These are phyloP conservation scores for Candida loeiensis DNA, from an alignment of 805 yeast species.

Conservation along the genomic window DNA sequence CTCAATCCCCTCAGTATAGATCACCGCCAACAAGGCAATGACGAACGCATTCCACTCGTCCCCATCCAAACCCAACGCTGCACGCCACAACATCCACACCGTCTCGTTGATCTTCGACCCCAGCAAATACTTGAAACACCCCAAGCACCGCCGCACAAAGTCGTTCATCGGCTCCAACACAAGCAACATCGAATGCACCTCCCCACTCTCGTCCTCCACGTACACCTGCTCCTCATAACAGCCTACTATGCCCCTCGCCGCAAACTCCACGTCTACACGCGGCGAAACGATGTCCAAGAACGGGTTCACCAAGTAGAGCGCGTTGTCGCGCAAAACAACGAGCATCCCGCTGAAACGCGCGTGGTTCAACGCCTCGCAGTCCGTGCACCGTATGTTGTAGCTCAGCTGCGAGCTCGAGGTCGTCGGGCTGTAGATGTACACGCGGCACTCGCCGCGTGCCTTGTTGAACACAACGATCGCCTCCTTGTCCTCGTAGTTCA, in stretches of 20 bases:
- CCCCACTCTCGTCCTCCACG: conserved; percentile 19
- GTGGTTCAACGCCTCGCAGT: conserved; percentile 38
- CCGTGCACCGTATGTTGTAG: conserved; percentile 27
- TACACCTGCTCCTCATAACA: conserved; percentile 29
- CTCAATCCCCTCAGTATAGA: conserved; percentile 35
- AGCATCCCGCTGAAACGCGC: conserved; percentile 42
- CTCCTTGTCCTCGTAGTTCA: conserved; percentile 54
- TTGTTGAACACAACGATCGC: conserved; percentile 55
- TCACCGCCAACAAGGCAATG: conserved; percentile 46
- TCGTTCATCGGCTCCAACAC: conserved; percentile 43
- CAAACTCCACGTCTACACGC: conserved; percentile 14
- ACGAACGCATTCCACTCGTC: conserved; percentile 63
- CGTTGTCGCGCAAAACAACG: conserved; percentile 27
- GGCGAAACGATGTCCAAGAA: conserved; percentile 48
- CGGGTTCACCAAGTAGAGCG: conserved; percentile 46
- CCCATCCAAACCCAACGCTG: conserved; percentile 39
- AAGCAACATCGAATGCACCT: conserved; percentile 28
- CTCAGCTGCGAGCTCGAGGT: conserved; percentile 27
- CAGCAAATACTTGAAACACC: conserved; percentile 48
- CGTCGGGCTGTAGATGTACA: conserved; percentile 46
- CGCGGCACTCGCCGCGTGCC: conserved; percentile 39
- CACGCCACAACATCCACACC: conserved; percentile 62
- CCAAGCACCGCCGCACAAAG: conserved; percentile 44
- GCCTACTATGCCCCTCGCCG: conserved; percentile 19
- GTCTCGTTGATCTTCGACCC: conserved; percentile 57